Evolutionary conservation across 2,329 filamentous ascomycete species (phyloP), one percentile per base, ranked within the genome.

Genomic region (Cladosporium sp.): DNA sequence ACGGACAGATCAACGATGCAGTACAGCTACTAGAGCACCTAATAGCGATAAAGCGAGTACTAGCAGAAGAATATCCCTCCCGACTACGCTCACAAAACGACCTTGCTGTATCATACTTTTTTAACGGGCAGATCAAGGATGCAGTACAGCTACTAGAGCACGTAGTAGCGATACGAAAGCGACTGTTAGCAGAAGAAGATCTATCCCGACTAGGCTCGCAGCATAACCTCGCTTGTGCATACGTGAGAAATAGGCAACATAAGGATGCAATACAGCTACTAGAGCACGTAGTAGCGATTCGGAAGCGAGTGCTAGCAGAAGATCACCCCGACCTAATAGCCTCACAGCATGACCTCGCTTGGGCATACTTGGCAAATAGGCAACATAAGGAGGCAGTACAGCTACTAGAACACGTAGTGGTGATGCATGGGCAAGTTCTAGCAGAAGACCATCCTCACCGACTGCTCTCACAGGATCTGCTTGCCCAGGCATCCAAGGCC

Each of bases 131-230:
- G 47, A 59, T 70, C 3, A 59, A 65, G 52, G 63, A 74, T 10
- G 73, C 74, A 3, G 67, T 73, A 12, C 44, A 66, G 36, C 59
- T 76, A 10, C 65, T 74, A 2, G 68, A 73, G 64, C 66, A 73
- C 52, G 69, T 73, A 18, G 71, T 74, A 1, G 7, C 47, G 21
- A 51, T 51, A 1, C 47, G 6, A 0, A 8, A 5, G 47, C 47
- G 5, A 18, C 2, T 41, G 4, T 4, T 41, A 18, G 0, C 4
- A 11, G 21, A 26, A 49, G 44, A 49, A 18, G 24, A 24, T 24
- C n/a, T n/a, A n/a, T n/a, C n/a, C n/a, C n/a, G n/a, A n/a, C n/a
- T n/a, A n/a, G n/a, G n/a, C n/a, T n/a, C n/a, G n/a, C n/a, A n/a
- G n/a, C n/a, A n/a, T n/a, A n/a, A n/a, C n/a, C n/a, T n/a, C n/a